Evolutionary conservation across 1,139 yeast species (phyloP), one percentile per base, ranked within the genome.

Genomic region (Yamadazyma taylorii): DNA sequence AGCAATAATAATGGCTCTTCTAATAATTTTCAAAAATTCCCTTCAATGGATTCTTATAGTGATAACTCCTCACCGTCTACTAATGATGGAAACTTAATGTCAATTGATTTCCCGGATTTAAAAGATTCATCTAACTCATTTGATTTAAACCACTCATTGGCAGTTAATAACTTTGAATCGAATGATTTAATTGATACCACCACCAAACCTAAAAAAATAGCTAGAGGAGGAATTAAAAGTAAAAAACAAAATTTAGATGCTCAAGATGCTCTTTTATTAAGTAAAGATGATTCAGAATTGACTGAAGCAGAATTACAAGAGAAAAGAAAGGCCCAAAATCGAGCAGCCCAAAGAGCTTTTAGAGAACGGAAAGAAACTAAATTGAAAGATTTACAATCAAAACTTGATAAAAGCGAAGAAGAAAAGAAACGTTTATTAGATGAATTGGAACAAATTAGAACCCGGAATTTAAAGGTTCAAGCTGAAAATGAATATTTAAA

Each of bases 331-430:
- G 90, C 90, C 0, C 95, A 85, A 56, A 88, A 88, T 56, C 68
- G 96, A 51, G 94, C 92, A 4, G 95, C 96, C 0, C 96, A 87
- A 61, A 69, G 92, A 47, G 96, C 96, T 1, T 87, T 87, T 61
- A 70, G 96, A 46, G 94, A 86, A 58, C 77, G 96, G 35, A 85
- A 86, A 56, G 95, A 86, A 56, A 77, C 79, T 38, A 78, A 78
- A 48, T 63, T 87, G 42, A 82, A 81, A 51, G 89, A 82, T 46
- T 67, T 87, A 35, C 84, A 85, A 50, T 64, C 63, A 3, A 79
- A 80, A 53, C 62, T 87, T 43, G 61, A 66, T 25, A 69, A 73
- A 43, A 76, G 85, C 31, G 92, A 87, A 55, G 62, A 59, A 30
- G 85, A 81, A 49, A 75, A 79, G 40, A 69, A 67, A 35, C 61